phyloP scores from a whole-genome alignment of 352 stramenopile genomes.

The Ophiocytium majus region DNA sequence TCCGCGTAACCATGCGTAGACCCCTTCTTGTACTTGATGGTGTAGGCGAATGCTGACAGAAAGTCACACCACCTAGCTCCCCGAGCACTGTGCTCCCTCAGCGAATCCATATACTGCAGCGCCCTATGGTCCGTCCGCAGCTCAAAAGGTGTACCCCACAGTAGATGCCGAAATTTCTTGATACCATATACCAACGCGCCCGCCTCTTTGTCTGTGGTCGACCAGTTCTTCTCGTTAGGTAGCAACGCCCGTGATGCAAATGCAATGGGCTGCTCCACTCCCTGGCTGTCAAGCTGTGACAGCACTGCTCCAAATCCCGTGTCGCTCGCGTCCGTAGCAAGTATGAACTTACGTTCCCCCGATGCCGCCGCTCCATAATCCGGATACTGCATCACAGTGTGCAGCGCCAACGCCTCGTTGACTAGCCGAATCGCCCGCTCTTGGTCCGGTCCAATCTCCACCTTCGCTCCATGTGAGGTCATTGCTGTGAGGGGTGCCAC shows the following conservation, averaged over 20 bases:
- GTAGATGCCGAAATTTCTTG: background rate
- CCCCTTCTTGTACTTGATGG: background rate
- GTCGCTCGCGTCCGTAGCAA: background rate
- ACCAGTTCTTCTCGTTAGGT: background rate
- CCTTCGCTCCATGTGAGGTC: background rate
- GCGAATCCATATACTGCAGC: conserved; percentile 4
- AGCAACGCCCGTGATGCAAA: conserved; percentile 7
- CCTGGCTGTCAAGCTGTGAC: conserved; percentile 6
- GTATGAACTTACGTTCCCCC: background rate
- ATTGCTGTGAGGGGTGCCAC: conserved; percentile 12
- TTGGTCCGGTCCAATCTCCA: background rate
- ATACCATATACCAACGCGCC: conserved; percentile 18
- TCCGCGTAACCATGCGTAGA: background rate
- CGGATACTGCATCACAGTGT: background rate
- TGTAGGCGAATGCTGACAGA: conserved; percentile 9
- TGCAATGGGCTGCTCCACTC: background rate
- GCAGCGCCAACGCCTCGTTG: background rate
- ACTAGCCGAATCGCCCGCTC: background rate
- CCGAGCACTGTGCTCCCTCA: conserved; percentile 6
- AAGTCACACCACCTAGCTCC: conserved; percentile 18
- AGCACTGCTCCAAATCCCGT: conserved; percentile 18
- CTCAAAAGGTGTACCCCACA: conserved; percentile 20
- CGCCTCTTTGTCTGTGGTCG: background rate
- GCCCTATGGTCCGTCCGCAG: conserved; percentile 13
- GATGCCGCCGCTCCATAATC: conserved; percentile 10